Evolutionary conservation across 495 filamentous ascomycete species (phyloP).

Genomic region (Penicillium odoratum): DNA sequence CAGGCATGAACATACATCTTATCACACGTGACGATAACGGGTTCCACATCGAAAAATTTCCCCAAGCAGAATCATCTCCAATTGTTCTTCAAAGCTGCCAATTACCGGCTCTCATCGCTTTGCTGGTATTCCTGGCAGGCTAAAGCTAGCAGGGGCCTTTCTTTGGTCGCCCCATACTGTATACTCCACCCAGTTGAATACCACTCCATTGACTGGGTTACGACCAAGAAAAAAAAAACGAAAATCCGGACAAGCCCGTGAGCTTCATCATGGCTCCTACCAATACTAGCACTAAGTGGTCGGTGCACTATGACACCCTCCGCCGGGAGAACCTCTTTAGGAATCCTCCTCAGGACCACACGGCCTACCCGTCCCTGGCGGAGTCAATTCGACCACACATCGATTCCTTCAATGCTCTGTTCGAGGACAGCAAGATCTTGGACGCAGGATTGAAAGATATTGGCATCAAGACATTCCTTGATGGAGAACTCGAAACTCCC

Average conservation of each 20-base stretch:
- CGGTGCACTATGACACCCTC: slow-evolving; percentile 75
- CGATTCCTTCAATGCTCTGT: slow-evolving; percentile 93
- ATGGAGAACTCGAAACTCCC: slow-evolving; percentile 60
- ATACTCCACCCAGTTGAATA: background rate
- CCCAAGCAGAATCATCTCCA: slow-evolving; percentile 29
- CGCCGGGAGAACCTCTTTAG: slow-evolving; percentile 84
- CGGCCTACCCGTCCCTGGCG: slow-evolving; percentile 84
- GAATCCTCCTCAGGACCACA: slow-evolving; percentile 80
- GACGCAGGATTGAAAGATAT: slow-evolving; percentile 82
- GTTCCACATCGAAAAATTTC: slow-evolving; percentile 54
- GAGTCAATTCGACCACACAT: slow-evolving; percentile 84
- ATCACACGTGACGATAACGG: slow-evolving; percentile 52
- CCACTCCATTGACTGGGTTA: slow-evolving; percentile 3
- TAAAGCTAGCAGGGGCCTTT: slow-evolving; percentile 18
- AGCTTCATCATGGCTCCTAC: slow-evolving; percentile 53
- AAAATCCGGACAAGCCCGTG: slow-evolving; percentile 8
- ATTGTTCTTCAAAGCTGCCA: slow-evolving; percentile 29
- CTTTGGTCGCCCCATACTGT: background rate
- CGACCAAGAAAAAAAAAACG: background rate
- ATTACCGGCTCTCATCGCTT: slow-evolving; percentile 27
- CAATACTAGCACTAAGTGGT: slow-evolving; percentile 74
- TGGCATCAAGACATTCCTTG: slow-evolving; percentile 81
- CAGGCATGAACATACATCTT: slow-evolving; percentile 19
- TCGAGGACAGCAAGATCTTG: slow-evolving; percentile 67
- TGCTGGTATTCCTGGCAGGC: slow-evolving; percentile 21